phyloP scores from a whole-genome alignment of 116 monocot genomes.

The Cymodocea nodosa region DNA sequence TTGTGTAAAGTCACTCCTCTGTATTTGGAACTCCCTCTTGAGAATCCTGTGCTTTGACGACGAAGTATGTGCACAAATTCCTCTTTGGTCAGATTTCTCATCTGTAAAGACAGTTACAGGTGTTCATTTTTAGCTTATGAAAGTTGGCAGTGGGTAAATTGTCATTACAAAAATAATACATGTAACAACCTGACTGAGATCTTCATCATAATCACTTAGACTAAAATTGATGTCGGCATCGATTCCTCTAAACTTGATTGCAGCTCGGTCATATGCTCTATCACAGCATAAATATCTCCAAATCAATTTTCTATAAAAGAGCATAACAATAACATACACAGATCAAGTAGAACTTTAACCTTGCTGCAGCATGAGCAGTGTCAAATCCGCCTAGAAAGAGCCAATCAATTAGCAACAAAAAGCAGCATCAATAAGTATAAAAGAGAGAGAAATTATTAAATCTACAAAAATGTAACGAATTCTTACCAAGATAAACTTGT shows the following conservation, averaged over 20 bases:
- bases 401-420: neutral
- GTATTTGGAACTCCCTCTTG: conserved; percentile 84
- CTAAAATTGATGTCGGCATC: conserved; percentile 89
- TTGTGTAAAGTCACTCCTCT: conserved; percentile 82
- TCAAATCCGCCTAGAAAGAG: conserved; percentile 31
- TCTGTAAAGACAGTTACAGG: conserved; percentile 16
- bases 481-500: conserved; percentile 39
- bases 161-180: neutral
- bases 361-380: conserved; percentile 45
- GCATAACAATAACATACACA: neutral
- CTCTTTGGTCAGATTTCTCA: conserved; percentile 58
- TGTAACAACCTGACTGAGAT: conserved; percentile 54
- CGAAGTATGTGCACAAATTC: conserved; percentile 80
- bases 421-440: neutral
- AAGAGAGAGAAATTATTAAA: neutral
- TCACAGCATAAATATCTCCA: neutral
- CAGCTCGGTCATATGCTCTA: conserved; percentile 83
- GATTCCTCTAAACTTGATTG: conserved; percentile 76
- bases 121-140: neutral
- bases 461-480: neutral
- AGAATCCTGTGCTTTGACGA: conserved; percentile 74
- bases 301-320: neutral
- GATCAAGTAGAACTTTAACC: conserved; percentile 7
- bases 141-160: no score
- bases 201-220: conserved; percentile 70